phyloP scores from a whole-genome alignment of 2,329 filamentous ascomycete species.

The Penicillium sp. region DNA sequence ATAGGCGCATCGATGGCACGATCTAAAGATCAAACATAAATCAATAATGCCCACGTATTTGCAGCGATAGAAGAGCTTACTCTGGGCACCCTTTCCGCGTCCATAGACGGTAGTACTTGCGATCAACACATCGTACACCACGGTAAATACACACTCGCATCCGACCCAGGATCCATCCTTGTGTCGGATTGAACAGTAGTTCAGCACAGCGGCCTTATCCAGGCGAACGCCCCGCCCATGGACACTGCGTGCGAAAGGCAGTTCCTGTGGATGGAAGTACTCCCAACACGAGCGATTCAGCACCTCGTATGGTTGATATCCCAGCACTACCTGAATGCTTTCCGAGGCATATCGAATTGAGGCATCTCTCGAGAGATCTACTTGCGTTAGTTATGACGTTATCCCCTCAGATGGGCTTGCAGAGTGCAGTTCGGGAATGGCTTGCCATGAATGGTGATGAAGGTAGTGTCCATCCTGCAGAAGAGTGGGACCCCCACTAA shows the following conservation, averaged over 20 bases:
- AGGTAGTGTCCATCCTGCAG: conserved; percentile 72
- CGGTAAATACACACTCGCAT: conserved; percentile 86
- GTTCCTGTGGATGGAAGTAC: conserved; percentile 80
- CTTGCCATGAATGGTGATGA: conserved; percentile 88
- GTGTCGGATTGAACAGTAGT: conserved; percentile 72
- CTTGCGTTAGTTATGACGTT: conserved; percentile 1
- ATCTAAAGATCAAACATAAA: conserved; percentile 49
- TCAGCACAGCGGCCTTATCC: conserved; percentile 81
- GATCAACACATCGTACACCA: conserved; percentile 85
- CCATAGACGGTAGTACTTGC: conserved; percentile 79
- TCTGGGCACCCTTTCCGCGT: conserved; percentile 67
- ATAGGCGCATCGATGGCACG: conserved; percentile 75
- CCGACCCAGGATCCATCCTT: conserved; percentile 70
- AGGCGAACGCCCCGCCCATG: conserved; percentile 72
- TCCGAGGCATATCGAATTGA: conserved; percentile 81
- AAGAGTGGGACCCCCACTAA: conserved; percentile 16
- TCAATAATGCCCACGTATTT: neutral
- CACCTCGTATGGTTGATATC: conserved; percentile 74
- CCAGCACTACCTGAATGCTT: conserved; percentile 79
- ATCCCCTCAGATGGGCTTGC: neutral
- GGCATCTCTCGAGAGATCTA: conserved; percentile 73
- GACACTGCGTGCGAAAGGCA: conserved; percentile 70
- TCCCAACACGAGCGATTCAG: conserved; percentile 77
- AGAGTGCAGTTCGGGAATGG: conserved; percentile 18
- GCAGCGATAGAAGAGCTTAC: conserved; percentile 52